A percentile compares a stretch with the other conserved stretches of the same genome.
Conservation (phyloP, 2,329 filamentous ascomycete genomes). For the Sporothrix brunneoviolacea region DNA sequence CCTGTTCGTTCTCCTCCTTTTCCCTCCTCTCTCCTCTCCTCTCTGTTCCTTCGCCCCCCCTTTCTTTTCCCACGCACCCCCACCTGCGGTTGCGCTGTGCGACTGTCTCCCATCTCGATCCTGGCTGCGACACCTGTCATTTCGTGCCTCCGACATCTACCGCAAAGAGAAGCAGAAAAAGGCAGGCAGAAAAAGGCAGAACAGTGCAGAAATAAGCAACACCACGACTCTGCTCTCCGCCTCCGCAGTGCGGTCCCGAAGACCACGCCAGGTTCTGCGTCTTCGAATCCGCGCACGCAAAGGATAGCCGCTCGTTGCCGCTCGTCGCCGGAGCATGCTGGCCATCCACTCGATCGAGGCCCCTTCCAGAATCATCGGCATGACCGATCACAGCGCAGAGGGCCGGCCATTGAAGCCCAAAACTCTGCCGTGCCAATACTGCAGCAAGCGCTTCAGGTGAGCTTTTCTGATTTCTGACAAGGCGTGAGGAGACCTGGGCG, state of each 20-base stretch:
- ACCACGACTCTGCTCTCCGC: neutral
- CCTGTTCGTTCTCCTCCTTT: neutral
- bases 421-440: conserved; percentile 56
- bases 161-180: neutral
- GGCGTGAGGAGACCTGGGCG: neutral
- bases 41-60: neutral
- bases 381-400: conserved; percentile 42
- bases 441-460: conserved; percentile 56
- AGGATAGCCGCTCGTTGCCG: neutral
- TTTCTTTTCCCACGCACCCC: conserved; percentile 18
- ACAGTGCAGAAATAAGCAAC: neutral
- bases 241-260: neutral
- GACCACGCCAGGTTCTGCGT: neutral
- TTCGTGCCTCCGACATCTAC: neutral
- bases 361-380: conserved; percentile 30
- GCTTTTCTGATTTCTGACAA: conserved; percentile 20
- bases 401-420: conserved; percentile 53
- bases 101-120: conserved; percentile 15
- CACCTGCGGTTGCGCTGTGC: conserved; percentile 18
- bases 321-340: conserved; percentile 34
- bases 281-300: neutral
- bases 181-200: neutral
- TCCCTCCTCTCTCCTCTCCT: neutral
- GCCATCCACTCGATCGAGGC: conserved; percentile 48
- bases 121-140: neutral